Evolutionary conservation across 371 early-diverging fungal genomes (phyloP).

Genomic region (Mortierella sp.): DNA sequence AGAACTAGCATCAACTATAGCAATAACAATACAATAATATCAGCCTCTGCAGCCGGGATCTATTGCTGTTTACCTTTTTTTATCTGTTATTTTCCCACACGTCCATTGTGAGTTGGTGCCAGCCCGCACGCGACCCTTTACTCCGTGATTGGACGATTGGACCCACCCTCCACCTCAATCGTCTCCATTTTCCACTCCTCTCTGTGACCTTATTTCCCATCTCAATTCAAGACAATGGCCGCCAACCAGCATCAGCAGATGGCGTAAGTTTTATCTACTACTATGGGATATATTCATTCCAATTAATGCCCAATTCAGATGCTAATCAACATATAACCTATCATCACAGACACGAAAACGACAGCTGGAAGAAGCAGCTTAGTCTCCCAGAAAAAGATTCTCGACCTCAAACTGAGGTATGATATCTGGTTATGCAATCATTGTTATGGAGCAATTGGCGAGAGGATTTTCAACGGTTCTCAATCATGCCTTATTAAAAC

Average conservation of each 20-base stretch:
- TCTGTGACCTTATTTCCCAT: background rate
- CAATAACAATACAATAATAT: too few relatives aligned
- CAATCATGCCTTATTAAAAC: background rate
- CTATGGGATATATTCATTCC: background rate
- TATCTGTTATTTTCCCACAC: background rate
- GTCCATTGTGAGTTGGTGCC: background rate
- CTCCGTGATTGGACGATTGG: background rate
- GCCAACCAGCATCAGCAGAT: conserved; percentile 39
- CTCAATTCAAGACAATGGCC: conserved; percentile 5
- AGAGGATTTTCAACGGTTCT: background rate
- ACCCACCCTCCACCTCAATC: background rate
- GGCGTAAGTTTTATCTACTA: conserved; percentile 30
- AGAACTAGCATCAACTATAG: too few relatives aligned
- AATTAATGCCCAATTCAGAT: background rate
- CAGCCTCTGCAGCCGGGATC: too few relatives aligned
- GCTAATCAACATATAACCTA: background rate
- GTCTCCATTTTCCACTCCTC: background rate
- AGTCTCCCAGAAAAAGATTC: conserved; percentile 83
- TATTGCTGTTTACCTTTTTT: background rate
- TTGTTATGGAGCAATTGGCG: background rate
- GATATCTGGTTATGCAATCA: background rate
- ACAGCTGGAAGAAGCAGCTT: conserved; percentile 83
- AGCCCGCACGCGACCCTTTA: background rate
- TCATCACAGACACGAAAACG: conserved; percentile 66
- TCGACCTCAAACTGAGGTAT: conserved; percentile 90